These are phyloP conservation scores for Euphorbia celastroides DNA, from an alignment of 441 rosid genomes.

Conservation along the genomic window DNA sequence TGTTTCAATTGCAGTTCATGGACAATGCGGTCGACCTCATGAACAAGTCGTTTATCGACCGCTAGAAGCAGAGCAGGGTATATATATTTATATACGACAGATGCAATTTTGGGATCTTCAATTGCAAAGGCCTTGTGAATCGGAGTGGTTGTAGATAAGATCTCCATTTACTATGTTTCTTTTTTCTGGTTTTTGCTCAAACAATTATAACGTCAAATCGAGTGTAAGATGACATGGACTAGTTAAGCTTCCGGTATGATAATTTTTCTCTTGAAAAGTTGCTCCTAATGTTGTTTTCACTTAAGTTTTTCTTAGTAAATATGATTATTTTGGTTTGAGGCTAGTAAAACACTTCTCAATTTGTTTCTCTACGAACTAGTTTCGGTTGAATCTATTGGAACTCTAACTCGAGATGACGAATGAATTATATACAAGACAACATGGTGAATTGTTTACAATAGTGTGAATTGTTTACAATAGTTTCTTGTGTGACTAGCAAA, in stretches of 20 bases:
- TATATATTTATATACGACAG: constrained; percentile 7
- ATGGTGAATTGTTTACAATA: not conserved
- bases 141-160: constrained; percentile 16
- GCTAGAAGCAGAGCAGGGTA: constrained; percentile 27
- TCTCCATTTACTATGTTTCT: constrained; percentile 2
- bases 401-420: no score
- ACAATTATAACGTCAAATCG: not conserved
- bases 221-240: not conserved
- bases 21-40: constrained; percentile 76
- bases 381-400: no score
- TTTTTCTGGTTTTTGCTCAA: not conserved
- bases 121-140: constrained; percentile 14
- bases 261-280: not conserved
- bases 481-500: not conserved
- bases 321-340: not conserved
- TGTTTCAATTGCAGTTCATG: constrained; percentile 67
- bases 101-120: constrained; percentile 12
- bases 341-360: no score
- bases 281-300: no score
- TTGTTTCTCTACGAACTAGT: no score
- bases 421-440: no score
- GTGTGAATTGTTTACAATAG: not conserved
- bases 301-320: not conserved
- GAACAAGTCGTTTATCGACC: constrained; percentile 83
- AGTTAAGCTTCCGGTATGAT: not conserved